Percentiles rank a stretch among this genome's conserved stretches.
These are phyloP conservation scores for Ustilago bromivora DNA, from an alignment of 1,284 basidiomycete species.

Conservation along the genomic window DNA sequence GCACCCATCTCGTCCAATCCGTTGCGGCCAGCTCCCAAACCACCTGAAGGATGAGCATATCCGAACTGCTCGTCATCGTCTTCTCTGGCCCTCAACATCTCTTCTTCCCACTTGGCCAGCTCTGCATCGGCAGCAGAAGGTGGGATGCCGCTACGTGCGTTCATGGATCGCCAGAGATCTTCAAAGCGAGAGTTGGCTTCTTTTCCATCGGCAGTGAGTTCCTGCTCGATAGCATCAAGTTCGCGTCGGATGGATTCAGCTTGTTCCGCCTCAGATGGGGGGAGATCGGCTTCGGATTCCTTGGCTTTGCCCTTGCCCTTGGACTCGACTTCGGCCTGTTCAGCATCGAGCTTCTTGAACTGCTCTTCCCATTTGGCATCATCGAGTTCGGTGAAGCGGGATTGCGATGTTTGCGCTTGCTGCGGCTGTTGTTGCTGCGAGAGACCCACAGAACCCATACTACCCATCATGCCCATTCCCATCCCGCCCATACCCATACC, in stretches of 20 bases:
- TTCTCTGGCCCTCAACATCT: slow-evolving; percentile 73
- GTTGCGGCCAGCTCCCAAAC: slow-evolving; percentile 56
- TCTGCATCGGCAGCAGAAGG: slow-evolving; percentile 60
- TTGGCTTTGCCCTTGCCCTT: slow-evolving; percentile 64
- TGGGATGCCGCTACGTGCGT: slow-evolving; percentile 47
- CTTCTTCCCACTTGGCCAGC: slow-evolving; percentile 79
- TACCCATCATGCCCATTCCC: slow-evolving; percentile 52
- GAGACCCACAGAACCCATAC: slow-evolving; percentile 37
- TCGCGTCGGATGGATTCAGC: slow-evolving; percentile 57
- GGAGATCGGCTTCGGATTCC: slow-evolving; percentile 37
- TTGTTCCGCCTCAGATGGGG: slow-evolving; percentile 60
- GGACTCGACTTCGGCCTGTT: slow-evolving; percentile 50
- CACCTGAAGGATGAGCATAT: slow-evolving; percentile 70
- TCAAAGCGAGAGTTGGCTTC: slow-evolving; percentile 63
- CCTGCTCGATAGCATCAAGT: slow-evolving; percentile 62
- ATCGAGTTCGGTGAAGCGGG: slow-evolving; percentile 62
- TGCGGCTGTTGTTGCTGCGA: slow-evolving; percentile 24
- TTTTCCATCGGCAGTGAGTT: slow-evolving; percentile 56
- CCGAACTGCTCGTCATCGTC: slow-evolving; percentile 72
- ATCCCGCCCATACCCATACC: slow-evolving; percentile 45
- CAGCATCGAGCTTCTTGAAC: slow-evolving; percentile 63
- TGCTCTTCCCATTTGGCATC: slow-evolving; percentile 66
- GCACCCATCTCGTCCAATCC: slow-evolving; percentile 61
- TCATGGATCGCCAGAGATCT: slow-evolving; percentile 68
- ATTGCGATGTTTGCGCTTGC: slow-evolving; percentile 31